Percentiles rank a stretch among this genome's conserved stretches.
phyloP scores from a whole-genome alignment of 352 stramenopile genomes.

The Globisporangium spinosum region DNA sequence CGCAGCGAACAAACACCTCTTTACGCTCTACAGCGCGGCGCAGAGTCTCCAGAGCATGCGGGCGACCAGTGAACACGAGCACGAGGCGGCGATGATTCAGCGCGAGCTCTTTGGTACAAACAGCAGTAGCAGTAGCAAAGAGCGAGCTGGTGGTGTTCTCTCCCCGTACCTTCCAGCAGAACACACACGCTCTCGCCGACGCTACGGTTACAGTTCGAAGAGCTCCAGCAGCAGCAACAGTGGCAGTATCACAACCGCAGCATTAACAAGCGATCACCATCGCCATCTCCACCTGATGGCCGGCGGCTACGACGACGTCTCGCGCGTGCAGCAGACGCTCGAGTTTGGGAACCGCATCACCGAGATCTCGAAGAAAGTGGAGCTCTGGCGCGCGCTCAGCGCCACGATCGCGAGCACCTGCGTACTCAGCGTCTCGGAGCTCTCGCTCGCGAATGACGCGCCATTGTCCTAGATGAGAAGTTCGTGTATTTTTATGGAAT shows the following conservation, averaged over 20 bases:
- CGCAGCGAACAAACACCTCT: constrained; percentile 27
- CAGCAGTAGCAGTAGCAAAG: background rate
- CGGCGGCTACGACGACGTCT: constrained; percentile 7
- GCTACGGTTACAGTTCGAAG: background rate
- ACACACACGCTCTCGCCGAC: background rate
- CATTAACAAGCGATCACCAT: background rate
- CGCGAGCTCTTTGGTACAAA: background rate
- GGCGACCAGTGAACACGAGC: background rate
- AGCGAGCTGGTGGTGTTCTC: background rate
- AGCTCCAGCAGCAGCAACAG: background rate
- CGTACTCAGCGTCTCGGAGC: constrained; percentile 25
- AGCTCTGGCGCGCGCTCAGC: constrained; percentile 33
- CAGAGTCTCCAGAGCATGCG: constrained; percentile 18
- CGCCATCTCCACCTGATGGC: background rate
- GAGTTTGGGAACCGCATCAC: constrained; percentile 27
- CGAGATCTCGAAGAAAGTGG: constrained; percentile 39
- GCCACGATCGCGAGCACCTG: constrained; percentile 26
- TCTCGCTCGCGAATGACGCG: constrained; percentile 2
- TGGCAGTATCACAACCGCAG: background rate
- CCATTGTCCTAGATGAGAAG: background rate
- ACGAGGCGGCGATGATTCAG: background rate
- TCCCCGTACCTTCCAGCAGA: background rate
- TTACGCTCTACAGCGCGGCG: constrained; percentile 30
- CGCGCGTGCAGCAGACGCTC: constrained; percentile 27
- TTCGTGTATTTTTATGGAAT: background rate